Percentiles rank a stretch among this genome's conserved stretches.
Conservation (phyloP, 371 early-diverging fungal species). For the Mucor sp. region DNA sequence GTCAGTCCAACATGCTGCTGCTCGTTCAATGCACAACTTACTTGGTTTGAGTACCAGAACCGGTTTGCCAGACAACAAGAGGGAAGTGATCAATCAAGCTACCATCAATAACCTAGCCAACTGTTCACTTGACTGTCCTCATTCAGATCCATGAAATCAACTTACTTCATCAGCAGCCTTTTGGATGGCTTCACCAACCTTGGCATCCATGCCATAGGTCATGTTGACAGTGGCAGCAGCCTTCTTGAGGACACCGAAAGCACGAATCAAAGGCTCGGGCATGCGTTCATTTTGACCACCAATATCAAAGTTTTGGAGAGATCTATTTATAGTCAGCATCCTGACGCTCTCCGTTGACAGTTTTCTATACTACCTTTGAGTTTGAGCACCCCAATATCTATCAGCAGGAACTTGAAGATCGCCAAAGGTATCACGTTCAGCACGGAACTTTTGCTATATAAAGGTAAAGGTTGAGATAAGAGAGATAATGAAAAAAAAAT, state of each 20-base stretch:
- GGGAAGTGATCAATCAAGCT: conserved; percentile 84
- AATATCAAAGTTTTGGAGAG: conserved; percentile 86
- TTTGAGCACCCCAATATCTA: conserved; percentile 91
- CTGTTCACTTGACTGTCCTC: neutral
- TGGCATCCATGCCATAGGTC: conserved; percentile 68
- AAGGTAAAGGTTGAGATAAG: neutral
- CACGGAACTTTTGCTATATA: conserved; percentile 56
- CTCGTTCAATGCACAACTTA: conserved; percentile 61
- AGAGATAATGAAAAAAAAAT: neutral
- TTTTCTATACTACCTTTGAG: conserved; percentile 64
- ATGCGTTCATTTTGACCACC: conserved; percentile 81
- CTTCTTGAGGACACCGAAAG: conserved; percentile 89
- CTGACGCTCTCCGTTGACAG: neutral
- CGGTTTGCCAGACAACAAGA: conserved; percentile 88
- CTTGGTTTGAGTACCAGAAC: conserved; percentile 87
- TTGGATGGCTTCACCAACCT: conserved; percentile 76
- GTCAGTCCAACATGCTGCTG: neutral
- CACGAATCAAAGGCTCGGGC: conserved; percentile 83
- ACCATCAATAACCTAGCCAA: conserved; percentile 71
- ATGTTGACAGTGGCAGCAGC: conserved; percentile 85
- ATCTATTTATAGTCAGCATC: conserved; percentile 26
- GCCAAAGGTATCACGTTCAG: conserved; percentile 88
- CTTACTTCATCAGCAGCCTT: conserved; percentile 73
- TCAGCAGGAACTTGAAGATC: conserved; percentile 85
- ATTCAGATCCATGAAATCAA: neutral